Conservation (phyloP, 1,284 basidiomycete species). For the Sporisorium iseilematis-ciliati region DNA sequence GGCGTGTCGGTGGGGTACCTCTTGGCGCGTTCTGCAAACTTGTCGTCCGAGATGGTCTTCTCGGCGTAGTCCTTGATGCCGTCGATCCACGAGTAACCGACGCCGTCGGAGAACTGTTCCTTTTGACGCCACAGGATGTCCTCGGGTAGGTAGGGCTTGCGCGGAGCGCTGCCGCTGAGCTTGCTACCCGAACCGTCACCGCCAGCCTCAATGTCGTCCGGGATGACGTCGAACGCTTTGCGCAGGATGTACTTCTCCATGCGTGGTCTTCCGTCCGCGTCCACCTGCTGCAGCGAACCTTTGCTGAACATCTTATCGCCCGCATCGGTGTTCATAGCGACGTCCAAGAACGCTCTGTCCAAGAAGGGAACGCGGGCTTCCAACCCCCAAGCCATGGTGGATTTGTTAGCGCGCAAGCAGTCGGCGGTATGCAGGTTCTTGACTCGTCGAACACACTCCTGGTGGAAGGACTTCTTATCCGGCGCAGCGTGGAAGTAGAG, state of each 20-base stretch:
- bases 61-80: conserved; percentile 95
- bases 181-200: conserved; percentile 36
- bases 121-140: conserved; percentile 99
- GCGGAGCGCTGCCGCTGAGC: conserved; percentile 17
- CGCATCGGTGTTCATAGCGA: conserved; percentile 90
- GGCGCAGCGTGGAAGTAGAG: conserved; percentile 99
- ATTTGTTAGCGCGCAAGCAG: conserved; percentile 99
- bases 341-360: conserved; percentile 95
- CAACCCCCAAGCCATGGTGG: conserved; percentile 99
- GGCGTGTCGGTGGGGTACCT: conserved; percentile 87
- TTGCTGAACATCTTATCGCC: conserved; percentile 92
- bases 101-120: conserved; percentile 99
- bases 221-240: conserved; percentile 89
- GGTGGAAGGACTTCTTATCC: conserved; percentile 88
- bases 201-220: conserved; percentile 79
- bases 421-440: conserved; percentile 99
- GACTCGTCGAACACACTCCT: conserved; percentile 92
- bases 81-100: conserved; percentile 99
- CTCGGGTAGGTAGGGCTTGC: conserved; percentile 84
- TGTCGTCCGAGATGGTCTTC: conserved; percentile 81
- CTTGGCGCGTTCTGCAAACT: conserved; percentile 80
- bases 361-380: conserved; percentile 99
- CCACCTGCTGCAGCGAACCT: conserved; percentile 80
- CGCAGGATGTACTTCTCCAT: conserved; percentile 86
- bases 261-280: conserved; percentile 71